phyloP scores from a whole-genome alignment of 192 early-diverging fungal species.

The Podila verticillata region DNA sequence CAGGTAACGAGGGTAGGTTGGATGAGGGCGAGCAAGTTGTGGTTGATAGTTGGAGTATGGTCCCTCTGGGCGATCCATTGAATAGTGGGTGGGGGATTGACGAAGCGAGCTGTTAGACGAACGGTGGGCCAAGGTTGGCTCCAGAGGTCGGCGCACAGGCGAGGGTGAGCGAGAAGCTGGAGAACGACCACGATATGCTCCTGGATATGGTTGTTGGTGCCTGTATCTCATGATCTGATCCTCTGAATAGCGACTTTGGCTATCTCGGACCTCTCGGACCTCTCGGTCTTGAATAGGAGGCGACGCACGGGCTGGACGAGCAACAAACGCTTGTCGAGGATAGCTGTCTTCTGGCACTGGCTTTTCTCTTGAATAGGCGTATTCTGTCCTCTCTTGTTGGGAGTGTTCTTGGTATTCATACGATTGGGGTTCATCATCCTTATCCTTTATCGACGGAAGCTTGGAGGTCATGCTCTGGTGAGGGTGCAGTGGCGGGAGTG shows the following conservation, averaged over 20 bases:
- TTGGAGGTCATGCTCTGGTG: slow-evolving; percentile 21
- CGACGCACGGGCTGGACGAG: too few species aligned
- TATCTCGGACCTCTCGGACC: neutral
- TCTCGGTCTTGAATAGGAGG: too few species aligned
- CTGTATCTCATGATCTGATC: neutral
- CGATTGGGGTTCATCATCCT: slow-evolving; percentile 1
- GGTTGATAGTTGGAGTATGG: neutral
- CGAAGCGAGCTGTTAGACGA: neutral
- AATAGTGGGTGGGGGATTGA: neutral
- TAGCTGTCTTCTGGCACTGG: too few species aligned
- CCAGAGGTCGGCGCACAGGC: neutral
- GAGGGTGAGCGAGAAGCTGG: neutral
- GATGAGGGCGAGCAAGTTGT: neutral
- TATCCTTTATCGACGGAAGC: neutral
- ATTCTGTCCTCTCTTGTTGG: too few species aligned
- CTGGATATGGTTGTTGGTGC: neutral
- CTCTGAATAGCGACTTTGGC: neutral
- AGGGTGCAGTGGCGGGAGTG: slow-evolving; percentile 34
- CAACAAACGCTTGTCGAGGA: too few species aligned
- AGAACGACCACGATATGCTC: neutral
- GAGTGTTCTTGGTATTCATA: slow-evolving; percentile 10
- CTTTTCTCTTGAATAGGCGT: too few species aligned
- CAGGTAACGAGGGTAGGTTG: neutral
- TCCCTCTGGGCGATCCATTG: neutral
- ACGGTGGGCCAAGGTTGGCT: neutral